Base-by-base conservation (phyloP, 2,329 filamentous ascomycete genomes). In the Aspergillus sp. region DNA sequence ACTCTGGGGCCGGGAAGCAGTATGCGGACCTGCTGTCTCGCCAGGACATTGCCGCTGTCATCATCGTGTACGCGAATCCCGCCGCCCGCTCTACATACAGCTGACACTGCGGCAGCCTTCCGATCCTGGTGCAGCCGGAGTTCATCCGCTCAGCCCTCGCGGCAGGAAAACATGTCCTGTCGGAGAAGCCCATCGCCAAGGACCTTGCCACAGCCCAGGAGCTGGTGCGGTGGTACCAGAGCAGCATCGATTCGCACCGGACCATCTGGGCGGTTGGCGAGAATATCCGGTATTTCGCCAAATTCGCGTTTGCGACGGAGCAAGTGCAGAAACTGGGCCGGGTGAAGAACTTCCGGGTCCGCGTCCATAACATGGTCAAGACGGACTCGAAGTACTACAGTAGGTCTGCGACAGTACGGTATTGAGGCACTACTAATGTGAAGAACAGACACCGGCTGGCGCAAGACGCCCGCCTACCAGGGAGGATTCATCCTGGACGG, bases 401-500 rank as follows among this genome's bases (percentile, higher is more conserved):
- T 67, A 52, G 28, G 59, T 46, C n/a, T 28, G 15, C 15, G 12
- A 5, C 8, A 15, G 12, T 15, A 19, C 24, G n/a, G n/a, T n/a
- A n/a, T n/a, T n/a, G n/a, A n/a, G 1, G 17, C 32, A 22, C 26
- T 22, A 22, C 19, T 22, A 22, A 22, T 45, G 41, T 44, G 25
- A n/a, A 15, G 20, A 26, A 2, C 15, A 57, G 66, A 69, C 43
- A 73, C 72, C 1, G 52, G 59, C 12, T 77, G 73, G 73, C 67
- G 73, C 24, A 74, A 74, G 49, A 61, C 46, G 11, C 72, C 73
- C 0, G 61, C 62, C 19, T 68, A 75, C 44, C 72, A 76, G 46
- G 74, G 73, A 13, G 74, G 74, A 1, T 76, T 76, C 39, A 42
- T 78, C 28, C 61, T 78, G 2, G 74, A 78, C 36, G 72, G 68